A percentile compares a stretch with the other conserved stretches of the same genome.
These are phyloP conservation scores for Microcyclospora tardicrescens DNA, from an alignment of 2,329 filamentous ascomycete genomes.

Conservation along the genomic window DNA sequence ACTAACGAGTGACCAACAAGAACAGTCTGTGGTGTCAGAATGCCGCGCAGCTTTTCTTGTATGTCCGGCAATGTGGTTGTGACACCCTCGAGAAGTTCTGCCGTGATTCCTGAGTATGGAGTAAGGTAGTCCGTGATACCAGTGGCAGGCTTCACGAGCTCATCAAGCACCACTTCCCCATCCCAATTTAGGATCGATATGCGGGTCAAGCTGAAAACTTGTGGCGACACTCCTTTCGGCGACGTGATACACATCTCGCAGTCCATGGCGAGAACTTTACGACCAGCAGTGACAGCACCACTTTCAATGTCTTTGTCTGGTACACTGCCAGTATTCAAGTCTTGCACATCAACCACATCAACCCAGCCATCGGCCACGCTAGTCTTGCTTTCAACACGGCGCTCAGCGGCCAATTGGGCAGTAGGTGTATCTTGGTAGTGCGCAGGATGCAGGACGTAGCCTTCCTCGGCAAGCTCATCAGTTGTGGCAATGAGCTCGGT, in stretches of 20 bases:
- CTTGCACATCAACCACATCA: constrained; percentile 53
- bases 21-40: constrained; percentile 61
- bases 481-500: constrained; percentile 62
- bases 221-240: constrained; percentile 32
- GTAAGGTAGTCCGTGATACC: constrained; percentile 92
- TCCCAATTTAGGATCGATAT: constrained; percentile 83
- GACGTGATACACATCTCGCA: constrained; percentile 96
- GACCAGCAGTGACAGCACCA: constrained; percentile 72
- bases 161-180: constrained; percentile 68
- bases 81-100: constrained; percentile 66
- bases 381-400: constrained; percentile 31
- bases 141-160: constrained; percentile 78
- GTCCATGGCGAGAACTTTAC: constrained; percentile 69
- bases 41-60: constrained; percentile 58
- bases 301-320: constrained; percentile 59
- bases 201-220: constrained; percentile 70
- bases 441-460: constrained; percentile 73
- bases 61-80: constrained; percentile 77
- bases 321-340: constrained; percentile 52
- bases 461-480: constrained; percentile 67
- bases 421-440: constrained; percentile 35
- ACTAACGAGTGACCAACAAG: constrained; percentile 72
- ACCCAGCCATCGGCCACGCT: constrained; percentile 60
- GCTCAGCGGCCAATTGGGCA: constrained; percentile 25
- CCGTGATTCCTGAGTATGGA: constrained; percentile 73